Base-by-base conservation (phyloP, 2,329 filamentous ascomycete species). In the Phyllosticta capitalensis region DNA sequence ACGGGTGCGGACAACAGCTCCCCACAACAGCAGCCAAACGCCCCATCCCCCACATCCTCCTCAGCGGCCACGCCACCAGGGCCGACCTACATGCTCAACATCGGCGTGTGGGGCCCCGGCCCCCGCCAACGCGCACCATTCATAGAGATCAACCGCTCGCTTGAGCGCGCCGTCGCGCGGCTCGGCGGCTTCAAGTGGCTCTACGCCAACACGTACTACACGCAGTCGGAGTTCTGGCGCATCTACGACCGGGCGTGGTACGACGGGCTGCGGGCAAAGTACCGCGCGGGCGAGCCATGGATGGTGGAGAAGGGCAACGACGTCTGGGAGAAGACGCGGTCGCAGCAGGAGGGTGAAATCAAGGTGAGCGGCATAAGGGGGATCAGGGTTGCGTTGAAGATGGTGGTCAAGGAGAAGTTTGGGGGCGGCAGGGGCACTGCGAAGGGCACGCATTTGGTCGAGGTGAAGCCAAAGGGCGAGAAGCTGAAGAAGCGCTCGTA, bases 141-240 rank as follows among this genome's bases (percentile, higher is more conserved):
- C 67, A 78, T 92, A 1, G 69, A 73, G 48, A 82, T 83, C 65
- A 95, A 95, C 72, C 81, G 86, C 30, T 79, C 79, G 51, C 78
- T 95, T 20, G 90, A 95, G 74, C 74, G 76, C 20, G 87, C 87
- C 68, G 81, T 92, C 3, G 76, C 77, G 54, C 79, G 83, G 64
- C 80, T 94, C 0, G 85, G 85, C 53, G 90, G 90, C 2, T 83
- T 88, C 76, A 95, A 95, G 76, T 94, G 89, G 87, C 77, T 95
- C 12, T 95, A 95, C 72, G 89, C 90, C 2, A 88, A 92, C 67
- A 87, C 89, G 0, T 95, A 91, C 75, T 94, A 94, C 71, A 80
- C 81, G n/a, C 81, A 88, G 67, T 75, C 80, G 0, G 83, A 88
- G 67, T 90, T 89, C 72, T 89, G 85, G 85, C 66, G 74, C 33